Evolutionary conservation across 768 basidiomycete genomes (phyloP), one percentile per base, ranked within the genome.

Genomic region (Candolleomyces eurysporus): DNA sequence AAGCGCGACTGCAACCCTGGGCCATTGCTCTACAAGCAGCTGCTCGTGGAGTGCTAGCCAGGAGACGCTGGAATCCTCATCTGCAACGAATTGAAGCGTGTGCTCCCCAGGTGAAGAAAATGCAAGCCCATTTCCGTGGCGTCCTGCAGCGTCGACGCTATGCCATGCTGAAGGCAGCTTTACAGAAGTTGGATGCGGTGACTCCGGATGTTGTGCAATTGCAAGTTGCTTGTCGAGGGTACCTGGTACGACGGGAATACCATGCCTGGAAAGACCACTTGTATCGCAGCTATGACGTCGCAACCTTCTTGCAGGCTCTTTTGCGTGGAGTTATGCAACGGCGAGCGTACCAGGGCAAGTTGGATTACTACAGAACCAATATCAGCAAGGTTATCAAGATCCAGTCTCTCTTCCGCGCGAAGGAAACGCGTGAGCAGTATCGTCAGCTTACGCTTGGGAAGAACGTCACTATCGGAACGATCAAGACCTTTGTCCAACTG

Each of bases 401-500:
- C 40, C 97, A 99, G 73, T 93, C 96, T 0, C 79, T 98, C 43
- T 95, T 95, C 80, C 89, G 97, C 51, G 96, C 94, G n/a, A 95
- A 97, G 71, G 92, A 95, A 66, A 96, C 93, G 11, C 85, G 96
- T 36, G 92, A 96, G 72, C 95, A 96, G 74, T 99, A 98, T 69
- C 85, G 92, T 39, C 94, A 96, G 66, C 82, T 99, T 49, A 93
- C 95, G 14, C 76, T 96, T 65, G 97, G 96, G 21, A 92, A 86
- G 62, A 96, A 96, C 66, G 96, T 99, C 65, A 89, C 90, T 17
- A 90, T 98, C 49, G 89, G 91, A 53, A 98, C 97, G 7, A 95
- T 99, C 82, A 98, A 98, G 82, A 98, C 96, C 75, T 99, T 98
- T 68, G 96, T 98, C 46, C 96, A 98, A 75, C 87, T 99, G 21